Percentiles rank a stretch among this genome's conserved stretches.
phyloP scores from a whole-genome alignment of 2,329 filamentous ascomycete species.

The Ceratocystiopsis sp. region DNA sequence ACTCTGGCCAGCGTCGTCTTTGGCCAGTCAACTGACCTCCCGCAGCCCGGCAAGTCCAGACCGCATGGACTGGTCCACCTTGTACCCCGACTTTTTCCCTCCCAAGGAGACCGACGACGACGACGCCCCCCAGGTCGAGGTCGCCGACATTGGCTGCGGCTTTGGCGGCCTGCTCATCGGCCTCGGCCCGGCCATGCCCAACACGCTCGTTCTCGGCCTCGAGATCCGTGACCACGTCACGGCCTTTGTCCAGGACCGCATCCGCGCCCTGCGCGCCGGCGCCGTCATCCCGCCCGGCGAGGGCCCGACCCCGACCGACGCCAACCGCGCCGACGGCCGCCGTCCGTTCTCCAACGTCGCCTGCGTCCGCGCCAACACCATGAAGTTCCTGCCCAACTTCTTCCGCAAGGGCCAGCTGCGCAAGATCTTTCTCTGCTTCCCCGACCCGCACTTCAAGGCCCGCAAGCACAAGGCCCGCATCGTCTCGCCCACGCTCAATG shows the following conservation, averaged over 20 bases:
- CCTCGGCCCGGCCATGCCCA: constrained; percentile 62
- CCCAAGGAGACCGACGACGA: constrained; percentile 11
- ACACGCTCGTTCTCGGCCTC: constrained; percentile 72
- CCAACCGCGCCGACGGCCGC: constrained; percentile 1
- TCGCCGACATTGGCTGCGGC: constrained; percentile 93
- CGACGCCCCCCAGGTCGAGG: constrained; percentile 41
- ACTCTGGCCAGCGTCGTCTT: too few relatives aligned
- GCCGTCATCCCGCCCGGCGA: constrained; percentile 15
- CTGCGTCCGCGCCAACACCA: constrained; percentile 82
- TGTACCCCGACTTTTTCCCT: constrained; percentile 58
- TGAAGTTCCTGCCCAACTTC: constrained; percentile 99
- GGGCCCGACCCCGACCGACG: not conserved
- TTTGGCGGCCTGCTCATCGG: constrained; percentile 86
- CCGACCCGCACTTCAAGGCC: constrained; percentile 94
- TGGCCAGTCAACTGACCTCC: not conserved
- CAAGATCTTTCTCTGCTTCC: constrained; percentile 96
- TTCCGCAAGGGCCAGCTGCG: constrained; percentile 65
- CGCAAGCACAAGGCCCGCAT: constrained; percentile 96
- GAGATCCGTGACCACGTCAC: constrained; percentile 87
- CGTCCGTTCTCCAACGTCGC: constrained; percentile 64
- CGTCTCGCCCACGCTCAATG: constrained; percentile 71
- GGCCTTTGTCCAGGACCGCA: constrained; percentile 76
- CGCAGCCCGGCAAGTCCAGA: constrained; percentile 58
- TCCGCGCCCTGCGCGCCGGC: constrained; percentile 61
- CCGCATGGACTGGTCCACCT: constrained; percentile 78